Evolutionary conservation across 2,329 filamentous ascomycete species (phyloP), one percentile per base, ranked within the genome.

Genomic region (Rhexocercosporidium sp.): DNA sequence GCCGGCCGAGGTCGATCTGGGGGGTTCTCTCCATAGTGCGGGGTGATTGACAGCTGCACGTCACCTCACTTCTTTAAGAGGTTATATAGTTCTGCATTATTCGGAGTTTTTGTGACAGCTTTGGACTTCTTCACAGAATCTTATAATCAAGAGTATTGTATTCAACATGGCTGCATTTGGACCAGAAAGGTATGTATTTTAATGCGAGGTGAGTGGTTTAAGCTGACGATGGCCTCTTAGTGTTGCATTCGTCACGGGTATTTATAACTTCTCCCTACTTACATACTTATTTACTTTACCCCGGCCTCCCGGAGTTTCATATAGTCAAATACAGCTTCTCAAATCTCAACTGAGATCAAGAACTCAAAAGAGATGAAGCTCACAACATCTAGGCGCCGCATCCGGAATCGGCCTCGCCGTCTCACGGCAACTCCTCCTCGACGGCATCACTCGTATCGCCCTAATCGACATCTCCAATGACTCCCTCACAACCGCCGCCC

Each of bases 161-260:
- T n/a, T n/a, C 31, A 62, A 47, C 16, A 71, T 71, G 67, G 49
- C 65, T 7, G 63, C 49, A 0, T 71, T 71, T 53, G 41, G 49
- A 31, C 65, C 69, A 66, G 63, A 69, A 22, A 67, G 53, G 69
- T 71, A 59, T 46, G 60, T 59, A 12, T 18, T 39, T 39, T 37
- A 34, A 39, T 47, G 14, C 6, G 22, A 27, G 6, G 31, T 49
- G 31, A 4, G 11, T 22, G 3, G 11, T 39, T 31, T 34, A 37
- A 49, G 20, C 53, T 66, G 29, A 62, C 25, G 41, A 22, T 34
- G 5, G 14, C 3, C 18, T 31, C 25, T 39, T 54, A 73, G 71
- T 34, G 70, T 73, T 61, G 71, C 71, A 11, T 72, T 73, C 60
- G 59, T 71, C 18, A 73, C 71, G 22, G 71, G 69, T 73, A 67